Evolutionary conservation across 2,329 filamentous ascomycete genomes (phyloP), one percentile per base, ranked within the genome.

Genomic region (Colletotrichum australisinense): DNA sequence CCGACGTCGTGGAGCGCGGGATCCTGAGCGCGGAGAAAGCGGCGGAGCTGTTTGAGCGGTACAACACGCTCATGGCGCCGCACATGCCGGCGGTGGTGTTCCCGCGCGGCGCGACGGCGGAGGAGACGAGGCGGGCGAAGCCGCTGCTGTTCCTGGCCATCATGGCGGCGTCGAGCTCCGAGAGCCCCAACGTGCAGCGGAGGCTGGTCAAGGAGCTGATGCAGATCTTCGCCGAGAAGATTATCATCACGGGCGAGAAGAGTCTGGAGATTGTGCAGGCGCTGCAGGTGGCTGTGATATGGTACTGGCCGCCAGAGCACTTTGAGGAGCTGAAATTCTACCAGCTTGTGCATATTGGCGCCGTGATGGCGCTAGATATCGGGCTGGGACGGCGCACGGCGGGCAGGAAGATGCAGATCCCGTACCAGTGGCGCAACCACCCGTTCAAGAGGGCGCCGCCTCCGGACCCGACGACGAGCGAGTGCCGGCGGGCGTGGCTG

Each of bases 271-370:
- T 97, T 7, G 90, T 97, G 9, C 95, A 98, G 83, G 90, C 94
- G 1, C 84, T 97, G 53, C 88, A 94, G 71, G 85, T 97, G 4
- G 87, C 91, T 7, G 91, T 92, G n/a, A 89, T 95, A 24, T 97
- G 95, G 94, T 97, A 97, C 81, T 92, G 91, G 80, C 94, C 94
- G 19, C 95, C 95, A 0, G 92, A 96, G 76, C 89, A 93, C 77
- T 94, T 94, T 72, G 94, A 97, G 78, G 93, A 97, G 83, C 90
- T 96, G 78, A 97, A 97, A 80, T 97, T 97, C 81, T 97, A 97
- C 83, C 94, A 96, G 84, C 88, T 97, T 76, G 91, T 95, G 58
- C 94, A 97, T 80, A 91, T 94, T 79, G 93, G 93, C 2, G 92
- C 92, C 60, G 89, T 94, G 77, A 94, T 97, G 92, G 93, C 93